Base-by-base conservation (phyloP, 495 filamentous ascomycete genomes). In the Neurospora sp. region DNA sequence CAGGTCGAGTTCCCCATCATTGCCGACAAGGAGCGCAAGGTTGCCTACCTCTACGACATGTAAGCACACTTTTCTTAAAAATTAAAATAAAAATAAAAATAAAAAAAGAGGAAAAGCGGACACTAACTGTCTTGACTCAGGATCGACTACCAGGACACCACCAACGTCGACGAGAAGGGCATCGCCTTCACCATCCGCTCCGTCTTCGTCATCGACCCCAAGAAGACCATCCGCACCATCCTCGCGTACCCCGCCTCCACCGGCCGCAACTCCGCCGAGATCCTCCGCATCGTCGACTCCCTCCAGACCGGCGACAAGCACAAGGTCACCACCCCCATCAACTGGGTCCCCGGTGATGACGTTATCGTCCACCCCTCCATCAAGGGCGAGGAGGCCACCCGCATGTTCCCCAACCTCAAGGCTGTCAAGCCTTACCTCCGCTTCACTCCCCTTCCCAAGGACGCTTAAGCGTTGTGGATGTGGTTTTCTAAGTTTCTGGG, bases 151-250 rank as follows among this genome's bases (percentile, higher is more conserved):
- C 87, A 89, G 81, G 87, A 89, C 80, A 87, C 85, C 73, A 89
- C 87, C 84, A 98, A 98, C 86, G 94, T 97, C 71, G 94, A 96
- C 82, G 85, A 89, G 79, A 98, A 98, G 90, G 96, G 94, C 74
- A 94, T 97, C 78, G 94, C 96, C 72, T 97, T 98, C 85, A 98
- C 96, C 81, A 98, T 99, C 87, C 94, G 96, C 80, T 97, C 93
- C 75, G 96, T 98, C 83, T 99, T 98, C 88, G 87, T 98, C 86
- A 96, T 99, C 82, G 96, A 98, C 87, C 96, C 96, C 71, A 97
- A 91, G 88, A 98, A 98, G 90, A 94, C 90, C 73, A 98, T 98
- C 83, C 94, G 96, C 78, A 90, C 94, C 78, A 98, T 97, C 82
- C 88, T 98, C 74, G 91, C 94, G 77, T 99, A 98, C 88, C 96